Conservation (phyloP, 2,329 filamentous ascomycete genomes). For the Fusarium anguioides region DNA sequence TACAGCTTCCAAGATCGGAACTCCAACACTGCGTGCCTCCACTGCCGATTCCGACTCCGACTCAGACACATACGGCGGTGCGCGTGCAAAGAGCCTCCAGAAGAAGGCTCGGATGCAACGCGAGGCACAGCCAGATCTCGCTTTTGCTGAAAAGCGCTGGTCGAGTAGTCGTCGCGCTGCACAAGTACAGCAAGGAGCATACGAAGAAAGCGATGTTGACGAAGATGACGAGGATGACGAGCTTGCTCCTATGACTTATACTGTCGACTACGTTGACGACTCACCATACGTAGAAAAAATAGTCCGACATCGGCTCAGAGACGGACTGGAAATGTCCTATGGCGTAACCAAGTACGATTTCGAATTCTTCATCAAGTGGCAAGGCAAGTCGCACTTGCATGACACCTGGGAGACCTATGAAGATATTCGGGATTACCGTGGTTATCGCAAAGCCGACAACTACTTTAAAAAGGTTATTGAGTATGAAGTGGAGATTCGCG, state of each 20-base stretch:
- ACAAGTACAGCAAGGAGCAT: constrained; percentile 71
- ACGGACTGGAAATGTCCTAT: constrained; percentile 68
- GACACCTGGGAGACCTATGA: constrained; percentile 92
- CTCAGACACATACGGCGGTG: constrained; percentile 83
- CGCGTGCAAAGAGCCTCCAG: constrained; percentile 73
- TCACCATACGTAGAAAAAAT: constrained; percentile 91
- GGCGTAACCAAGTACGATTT: constrained; percentile 79
- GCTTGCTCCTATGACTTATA: constrained; percentile 72
- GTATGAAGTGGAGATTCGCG: constrained; percentile 80
- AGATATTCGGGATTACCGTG: constrained; percentile 79
- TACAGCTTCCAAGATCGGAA: constrained; percentile 69
- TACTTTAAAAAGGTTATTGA: constrained; percentile 88
- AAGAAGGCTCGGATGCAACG: constrained; percentile 83
- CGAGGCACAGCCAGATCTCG: constrained; percentile 73
- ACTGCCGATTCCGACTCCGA: constrained; percentile 73
- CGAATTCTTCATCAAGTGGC: constrained; percentile 96
- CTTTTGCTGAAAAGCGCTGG: constrained; percentile 86
- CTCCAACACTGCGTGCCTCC: constrained; percentile 65
- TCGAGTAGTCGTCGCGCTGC: constrained; percentile 87
- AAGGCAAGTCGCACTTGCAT: constrained; percentile 93
- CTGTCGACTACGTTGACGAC: constrained; percentile 76
- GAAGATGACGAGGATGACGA: constrained; percentile 73
- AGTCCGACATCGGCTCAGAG: constrained; percentile 84
- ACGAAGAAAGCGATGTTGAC: constrained; percentile 75
- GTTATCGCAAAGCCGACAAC: constrained; percentile 91